Evolutionary conservation across 176 grass and related monocot genomes (phyloP).

Genomic region (Zea luxurians): DNA sequence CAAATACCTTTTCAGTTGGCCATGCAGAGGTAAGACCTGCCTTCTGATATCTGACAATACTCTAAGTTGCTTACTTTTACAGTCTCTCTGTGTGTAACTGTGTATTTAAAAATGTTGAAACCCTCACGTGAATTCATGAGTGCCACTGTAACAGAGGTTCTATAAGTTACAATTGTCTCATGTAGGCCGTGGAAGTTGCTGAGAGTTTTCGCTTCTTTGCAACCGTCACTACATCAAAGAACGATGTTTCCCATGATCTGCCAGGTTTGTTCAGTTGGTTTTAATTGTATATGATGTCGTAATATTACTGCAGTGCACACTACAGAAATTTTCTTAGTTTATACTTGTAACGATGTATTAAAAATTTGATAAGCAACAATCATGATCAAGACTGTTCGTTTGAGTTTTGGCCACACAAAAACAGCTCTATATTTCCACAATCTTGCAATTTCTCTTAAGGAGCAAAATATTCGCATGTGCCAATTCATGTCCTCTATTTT

Average conservation of each 20-base stretch:
- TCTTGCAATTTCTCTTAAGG: neutral
- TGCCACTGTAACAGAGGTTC: slow-evolving; percentile 23
- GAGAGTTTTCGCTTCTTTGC: slow-evolving; percentile 87
- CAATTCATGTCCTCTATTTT: slow-evolving; percentile 26
- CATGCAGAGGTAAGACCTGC: slow-evolving; percentile 66
- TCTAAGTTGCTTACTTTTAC: slow-evolving; percentile 12
- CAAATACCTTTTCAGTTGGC: slow-evolving; percentile 69
- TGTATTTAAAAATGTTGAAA: slow-evolving; percentile 17
- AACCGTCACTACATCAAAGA: slow-evolving; percentile 73
- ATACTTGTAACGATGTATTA: neutral
- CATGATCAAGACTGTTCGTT: neutral
- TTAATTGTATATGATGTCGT: neutral
- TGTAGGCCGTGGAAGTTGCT: slow-evolving; percentile 69
- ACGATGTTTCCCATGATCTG: slow-evolving; percentile 61
- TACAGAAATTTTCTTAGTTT: neutral
- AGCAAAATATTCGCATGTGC: neutral
- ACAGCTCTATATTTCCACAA: slow-evolving; percentile 15
- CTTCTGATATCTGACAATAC: slow-evolving; percentile 21
- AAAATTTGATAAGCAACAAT: slow-evolving; percentile 17
- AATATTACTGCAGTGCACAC: neutral
- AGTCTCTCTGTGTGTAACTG: neutral
- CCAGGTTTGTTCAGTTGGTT: slow-evolving; percentile 58
- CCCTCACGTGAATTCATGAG: neutral
- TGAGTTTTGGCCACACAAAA: neutral
- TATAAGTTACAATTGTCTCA: slow-evolving; percentile 29